Base-by-base conservation (phyloP, 2,329 filamentous ascomycete genomes). In the Ascochyta clinopodiicola region DNA sequence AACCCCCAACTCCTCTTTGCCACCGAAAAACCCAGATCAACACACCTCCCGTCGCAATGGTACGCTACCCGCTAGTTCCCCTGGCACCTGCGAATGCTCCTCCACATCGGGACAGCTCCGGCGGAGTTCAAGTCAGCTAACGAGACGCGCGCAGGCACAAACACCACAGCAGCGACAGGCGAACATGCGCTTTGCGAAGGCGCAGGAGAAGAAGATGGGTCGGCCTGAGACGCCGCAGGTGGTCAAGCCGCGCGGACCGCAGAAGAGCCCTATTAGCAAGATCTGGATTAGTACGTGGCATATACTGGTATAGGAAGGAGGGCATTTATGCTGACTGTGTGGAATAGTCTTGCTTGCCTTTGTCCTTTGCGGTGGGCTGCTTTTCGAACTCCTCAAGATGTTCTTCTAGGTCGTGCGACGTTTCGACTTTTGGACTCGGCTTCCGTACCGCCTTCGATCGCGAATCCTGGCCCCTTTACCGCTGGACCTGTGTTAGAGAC, bases 81-180 rank as follows among this genome's bases (percentile, higher is more conserved):
- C 35, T 47, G 43, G 43, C 31, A 25, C 22, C 12, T 39, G 27
- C 39, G 5, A 38, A 38, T 48, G 34, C 34, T 55, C 45, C 48
- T 51, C 48, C 51, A 17, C 29, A 40, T 49, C 35, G 45, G 51
- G 39, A 37, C 39, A 32, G 27, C 38, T 29, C 31, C 35, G 36
- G 36, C 27, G 36, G 27, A 39, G 15, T 17, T 17, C n/a, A 31
- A 31, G 34, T 22, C 6, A 17, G 34, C 40, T 51, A 45, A 55
- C 22, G 19, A 17, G 17, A 9, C 10, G 24, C 25, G 22, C 1
- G 13, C 51, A 92, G 90, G 89, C 87, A 67, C 90, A 94, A 88
- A 95, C 91, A 65, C 90, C 88, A 66, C 85, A 91, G 77, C 91
- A 95, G 81, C 88, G 91, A 75, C 86, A 86, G 71, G 87, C 88